phyloP scores from a whole-genome alignment of 768 basidiomycete species.

The Boletellus ananiceps region DNA sequence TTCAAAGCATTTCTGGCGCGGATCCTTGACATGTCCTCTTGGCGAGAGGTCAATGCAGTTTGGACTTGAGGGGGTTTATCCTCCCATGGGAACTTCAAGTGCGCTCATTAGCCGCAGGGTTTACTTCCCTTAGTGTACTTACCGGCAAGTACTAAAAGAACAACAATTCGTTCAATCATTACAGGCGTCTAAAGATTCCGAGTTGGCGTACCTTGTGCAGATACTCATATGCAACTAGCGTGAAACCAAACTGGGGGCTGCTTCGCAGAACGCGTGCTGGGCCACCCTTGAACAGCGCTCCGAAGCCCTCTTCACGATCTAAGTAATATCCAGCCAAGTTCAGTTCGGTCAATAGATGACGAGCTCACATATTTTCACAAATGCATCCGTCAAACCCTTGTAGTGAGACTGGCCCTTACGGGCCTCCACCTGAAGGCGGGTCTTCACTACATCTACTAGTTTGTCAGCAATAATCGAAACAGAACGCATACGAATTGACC shows the following conservation, averaged over 20 bases:
- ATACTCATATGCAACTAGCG: conserved; percentile 76
- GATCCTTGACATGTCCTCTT: conserved; percentile 81
- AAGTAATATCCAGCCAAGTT: conserved; percentile 3
- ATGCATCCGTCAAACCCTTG: conserved; percentile 85
- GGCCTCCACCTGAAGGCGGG: conserved; percentile 90
- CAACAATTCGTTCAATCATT: not conserved
- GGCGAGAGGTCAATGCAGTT: conserved; percentile 64
- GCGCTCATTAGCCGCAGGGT: conserved; percentile 1
- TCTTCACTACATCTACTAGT: conserved; percentile 88
- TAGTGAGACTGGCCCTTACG: conserved; percentile 88
- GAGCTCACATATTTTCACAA: conserved; percentile 79
- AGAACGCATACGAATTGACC: conserved; percentile 41
- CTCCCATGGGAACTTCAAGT: conserved; percentile 74
- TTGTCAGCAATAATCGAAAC: conserved; percentile 14
- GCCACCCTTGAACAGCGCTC: conserved; percentile 89
- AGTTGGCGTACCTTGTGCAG: conserved; percentile 51
- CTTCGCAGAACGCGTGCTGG: conserved; percentile 82
- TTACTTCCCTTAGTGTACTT: conserved; percentile 9
- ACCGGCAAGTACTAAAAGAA: conserved; percentile 30
- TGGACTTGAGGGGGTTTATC: conserved; percentile 62
- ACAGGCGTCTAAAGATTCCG: not conserved
- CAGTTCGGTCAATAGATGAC: conserved; percentile 2
- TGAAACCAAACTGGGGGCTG: conserved; percentile 94
- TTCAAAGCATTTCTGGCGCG: conserved; percentile 94
- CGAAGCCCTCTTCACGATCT: conserved; percentile 88